Base-by-base conservation (phyloP, 2,329 filamentous ascomycete species). In the Bipolaris oryzae region DNA sequence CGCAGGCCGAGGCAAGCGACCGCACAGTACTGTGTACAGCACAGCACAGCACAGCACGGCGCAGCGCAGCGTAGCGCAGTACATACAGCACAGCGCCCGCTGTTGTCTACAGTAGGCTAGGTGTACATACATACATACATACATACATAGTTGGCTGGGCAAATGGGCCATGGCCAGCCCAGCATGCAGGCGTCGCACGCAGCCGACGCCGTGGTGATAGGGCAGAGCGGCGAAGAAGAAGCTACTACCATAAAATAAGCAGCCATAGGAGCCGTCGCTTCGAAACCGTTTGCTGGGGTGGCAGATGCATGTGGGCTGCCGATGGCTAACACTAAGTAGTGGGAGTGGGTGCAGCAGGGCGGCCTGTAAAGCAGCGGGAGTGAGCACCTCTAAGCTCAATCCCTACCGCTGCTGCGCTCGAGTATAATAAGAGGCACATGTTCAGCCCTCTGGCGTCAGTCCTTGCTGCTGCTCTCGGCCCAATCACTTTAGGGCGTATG, bases 391-490 rank as follows among this genome's bases (percentile, higher is more conserved):
- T 52, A 37, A 53, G 59, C 59, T 57, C 33, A 35, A 57, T 45
- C 43, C 58, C 41, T 50, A 58, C 43, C 54, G 33, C 45, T 34
- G 21, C 42, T 43, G 35, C 15, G 51, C 48, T 53, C 44, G 53
- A 50, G 55, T 66, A 57, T 55, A 57, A 64, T 57, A 57, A 64
- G 62, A 56, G 41, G 58, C 18, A 49, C 53, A 57, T 53, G 56
- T 58, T 58, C 63, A 61, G 63, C 58, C 10, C 28, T 31, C 28
- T 31, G 28, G 3, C 3, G 28, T 31, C 28, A 31, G 28, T 13
- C 10, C 28, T 31, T 31, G 28, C 28, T 31, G 28, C 28, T 31
- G 28, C 28, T 31, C 28, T 13, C 28, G 28, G 28, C 28, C 10
- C 28, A 31, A 11, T 31, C 9, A 31, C 10, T 31, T 31, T 31